Base-by-base conservation (phyloP, 768 basidiomycete genomes). In the Fomitopsis pulvina region DNA sequence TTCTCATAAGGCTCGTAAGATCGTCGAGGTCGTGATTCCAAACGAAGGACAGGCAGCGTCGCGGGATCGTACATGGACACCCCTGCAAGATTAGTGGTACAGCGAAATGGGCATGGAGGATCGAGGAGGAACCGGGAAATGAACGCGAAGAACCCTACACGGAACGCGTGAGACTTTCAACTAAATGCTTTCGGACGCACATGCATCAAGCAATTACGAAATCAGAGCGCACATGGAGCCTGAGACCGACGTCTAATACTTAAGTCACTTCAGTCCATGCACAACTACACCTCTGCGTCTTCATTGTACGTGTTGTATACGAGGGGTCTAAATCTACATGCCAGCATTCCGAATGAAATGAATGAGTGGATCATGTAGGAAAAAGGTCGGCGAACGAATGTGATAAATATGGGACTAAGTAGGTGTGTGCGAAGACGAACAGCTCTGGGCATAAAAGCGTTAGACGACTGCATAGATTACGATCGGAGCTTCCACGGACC, bases 11-110 rank as follows among this genome's bases (percentile, higher is more conserved):
- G 49, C 42, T 56, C 50, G 39, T 54, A 54, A 55, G 47, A 57
- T 64, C 56, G 63, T 60, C 42, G 47, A 47, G 45, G 58, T 64
- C 60, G 60, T 63, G 50, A 51, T 40, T 60, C 54, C 45, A 52
- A 59, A 62, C 34, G 56, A 63, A 48, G 50, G 59, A 52, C 53
- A 27, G 55, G 41, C 38, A 41, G 20, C 40, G 54, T 49, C 38
- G 55, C 45, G 32, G 37, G 37, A 48, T 47, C 46, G 32, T 48
- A 57, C 62, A 61, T 61, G 58, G 51, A 50, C 45, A 51, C 58
- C 61, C 57, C n/a, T n/a, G n/a, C n/a, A 32, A 42, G 24, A 32
- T 4, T 12, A 21, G 27, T 28, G 30, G 42, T 45, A 38, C 32
- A 28, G 29, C 48, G 39, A 49, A 41, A 16, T 37, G 22, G 41